A percentile compares a stretch with the other conserved stretches of the same genome.
These are phyloP conservation scores for Pyrenochaeta sp. DNA, from an alignment of 2,329 filamentous ascomycete genomes.

Conservation along the genomic window DNA sequence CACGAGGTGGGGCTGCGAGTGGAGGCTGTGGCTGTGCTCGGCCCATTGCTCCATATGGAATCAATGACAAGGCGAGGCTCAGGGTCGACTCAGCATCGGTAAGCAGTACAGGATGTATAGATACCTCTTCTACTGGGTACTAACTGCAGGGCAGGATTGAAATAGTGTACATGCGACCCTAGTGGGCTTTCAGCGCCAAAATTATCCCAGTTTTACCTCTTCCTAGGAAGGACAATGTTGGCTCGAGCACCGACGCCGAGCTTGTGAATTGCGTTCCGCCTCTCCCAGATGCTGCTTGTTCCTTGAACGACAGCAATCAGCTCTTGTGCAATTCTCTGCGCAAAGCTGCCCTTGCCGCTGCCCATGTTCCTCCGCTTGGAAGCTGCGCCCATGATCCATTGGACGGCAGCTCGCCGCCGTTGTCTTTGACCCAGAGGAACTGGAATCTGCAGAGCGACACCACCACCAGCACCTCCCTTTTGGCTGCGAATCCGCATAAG, in stretches of 20 bases:
- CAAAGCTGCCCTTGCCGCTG: slow-evolving; percentile 76
- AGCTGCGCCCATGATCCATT: slow-evolving; percentile 89
- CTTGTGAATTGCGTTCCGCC: slow-evolving; percentile 80
- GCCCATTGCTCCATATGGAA: slow-evolving; percentile 17
- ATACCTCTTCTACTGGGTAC: neutral
- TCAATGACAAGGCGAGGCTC: neutral
- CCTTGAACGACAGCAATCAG: slow-evolving; percentile 89
- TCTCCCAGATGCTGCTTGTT: slow-evolving; percentile 83
- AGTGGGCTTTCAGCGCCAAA: neutral
- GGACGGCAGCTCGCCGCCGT: slow-evolving; percentile 78
- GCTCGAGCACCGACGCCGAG: slow-evolving; percentile 78
- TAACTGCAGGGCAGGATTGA: neutral
- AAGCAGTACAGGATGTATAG: neutral
- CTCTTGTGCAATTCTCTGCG: slow-evolving; percentile 83
- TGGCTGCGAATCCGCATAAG: slow-evolving; percentile 81
- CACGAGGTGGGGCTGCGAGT: slow-evolving; percentile 12
- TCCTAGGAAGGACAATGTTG: slow-evolving; percentile 63
- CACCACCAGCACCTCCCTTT: slow-evolving; percentile 84
- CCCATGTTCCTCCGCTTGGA: slow-evolving; percentile 78
- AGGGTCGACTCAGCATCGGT: slow-evolving; percentile 5
- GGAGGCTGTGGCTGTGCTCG: slow-evolving; percentile 29
- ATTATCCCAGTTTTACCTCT: slow-evolving; percentile 26
- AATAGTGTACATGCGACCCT: slow-evolving; percentile 9
- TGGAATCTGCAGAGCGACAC: slow-evolving; percentile 82
- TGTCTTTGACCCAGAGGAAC: slow-evolving; percentile 78